Evolutionary conservation across 1,284 basidiomycete species (phyloP).

Genomic region (Polyporus tsugae): DNA sequence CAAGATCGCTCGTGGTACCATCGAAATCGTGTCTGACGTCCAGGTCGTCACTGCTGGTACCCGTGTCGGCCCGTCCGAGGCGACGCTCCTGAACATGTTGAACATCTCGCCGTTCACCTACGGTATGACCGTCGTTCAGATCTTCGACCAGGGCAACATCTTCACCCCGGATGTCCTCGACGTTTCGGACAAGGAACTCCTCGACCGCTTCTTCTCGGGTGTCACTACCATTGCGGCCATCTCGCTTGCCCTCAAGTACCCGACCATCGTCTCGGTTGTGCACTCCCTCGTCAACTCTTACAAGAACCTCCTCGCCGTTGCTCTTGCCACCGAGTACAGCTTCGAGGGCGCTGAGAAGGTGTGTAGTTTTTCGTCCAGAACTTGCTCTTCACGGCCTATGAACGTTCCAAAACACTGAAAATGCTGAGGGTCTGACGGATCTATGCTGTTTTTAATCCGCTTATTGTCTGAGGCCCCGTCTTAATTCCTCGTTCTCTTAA

Average conservation of each 20-base stretch:
- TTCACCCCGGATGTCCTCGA: constrained; percentile 95
- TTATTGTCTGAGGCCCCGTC: constrained; percentile 41
- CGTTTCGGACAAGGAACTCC: constrained; percentile 89
- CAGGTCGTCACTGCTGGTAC: constrained; percentile 93
- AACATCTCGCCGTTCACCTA: constrained; percentile 99
- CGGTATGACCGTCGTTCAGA: constrained; percentile 96
- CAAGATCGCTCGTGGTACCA: constrained; percentile 99
- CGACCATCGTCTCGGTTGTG: constrained; percentile 92
- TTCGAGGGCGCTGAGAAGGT: constrained; percentile 97
- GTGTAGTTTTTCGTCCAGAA: constrained; percentile 38
- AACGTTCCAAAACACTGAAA: constrained; percentile 76
- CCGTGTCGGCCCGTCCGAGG: constrained; percentile 97
- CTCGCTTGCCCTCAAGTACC: constrained; percentile 96
- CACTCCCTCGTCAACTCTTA: constrained; percentile 98
- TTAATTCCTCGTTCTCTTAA: constrained; percentile 32
- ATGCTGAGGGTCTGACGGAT: constrained; percentile 71
- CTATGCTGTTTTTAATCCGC: constrained; percentile 50
- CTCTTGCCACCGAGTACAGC: constrained; percentile 93
- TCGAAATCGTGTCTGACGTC: constrained; percentile 98
- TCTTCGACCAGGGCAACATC: constrained; percentile 91
- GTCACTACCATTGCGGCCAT: constrained; percentile 97
- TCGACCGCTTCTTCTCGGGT: constrained; percentile 91
- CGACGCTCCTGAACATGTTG: constrained; percentile 98
- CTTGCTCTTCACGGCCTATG: constrained; percentile 41
- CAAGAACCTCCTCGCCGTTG: constrained; percentile 96